Evolutionary conservation across 164 flowering plant species (phyloP), one percentile per base, ranked within the genome.

Genomic region (Macadamia tetraphylla): DNA sequence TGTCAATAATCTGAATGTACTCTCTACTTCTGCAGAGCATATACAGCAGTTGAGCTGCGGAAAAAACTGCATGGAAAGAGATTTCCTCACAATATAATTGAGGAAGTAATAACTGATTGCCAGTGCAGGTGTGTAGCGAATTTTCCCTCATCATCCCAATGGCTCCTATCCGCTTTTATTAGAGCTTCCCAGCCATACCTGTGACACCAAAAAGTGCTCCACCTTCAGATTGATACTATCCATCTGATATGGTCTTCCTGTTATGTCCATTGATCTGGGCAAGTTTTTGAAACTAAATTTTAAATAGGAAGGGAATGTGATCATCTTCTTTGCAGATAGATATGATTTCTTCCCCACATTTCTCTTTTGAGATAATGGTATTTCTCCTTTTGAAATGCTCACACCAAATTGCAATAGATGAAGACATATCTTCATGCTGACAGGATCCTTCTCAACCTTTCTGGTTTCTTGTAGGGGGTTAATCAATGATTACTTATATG

Each of bases 401-500:
- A 46, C 51, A 46, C 51, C 51, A 46, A 35, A 35, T 35, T 35
- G 40, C 40, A 35, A 35, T 35, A 35, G 40, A 35, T 35, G 40
- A 35, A 35, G 40, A 5, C 40, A 2, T 35, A 35, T 35, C 40
- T 35, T 5, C 40, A 5, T 2, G 40, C 5, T 35, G 40, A 35
- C 40, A 35, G 5, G 40, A 35, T 35, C 40, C 51, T 46, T 9
- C 18, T 40, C 46, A 43, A 5, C 30, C 58, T 56, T 73, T 52
- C 46, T 35, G 40, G 29, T 65, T 55, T 70, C 6, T 65, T 81
- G 64, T 63, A 91, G 95, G 80, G 97, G 97, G 48, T 75, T 86
- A 70, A 77, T 94, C 65, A 86, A 90, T 77, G 98, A 94, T 75
- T 35, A 76, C 70, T 80, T 83, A 68, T 94, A 83, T 78, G 98